phyloP scores from a whole-genome alignment of 2,329 filamentous ascomycete genomes.

The Claviceps pusilla region DNA sequence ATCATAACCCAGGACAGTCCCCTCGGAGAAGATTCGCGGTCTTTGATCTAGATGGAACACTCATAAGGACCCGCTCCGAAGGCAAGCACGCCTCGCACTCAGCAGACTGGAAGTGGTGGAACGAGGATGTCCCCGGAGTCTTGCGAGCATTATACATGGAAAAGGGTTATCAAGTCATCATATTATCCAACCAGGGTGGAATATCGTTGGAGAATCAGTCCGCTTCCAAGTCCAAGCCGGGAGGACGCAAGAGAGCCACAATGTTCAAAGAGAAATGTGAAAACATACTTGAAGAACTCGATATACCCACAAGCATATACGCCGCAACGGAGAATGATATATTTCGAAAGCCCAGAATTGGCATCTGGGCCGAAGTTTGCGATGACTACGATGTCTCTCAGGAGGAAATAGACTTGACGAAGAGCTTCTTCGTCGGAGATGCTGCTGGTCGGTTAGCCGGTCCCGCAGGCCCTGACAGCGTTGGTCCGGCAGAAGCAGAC shows the following conservation, averaged over 20 bases:
- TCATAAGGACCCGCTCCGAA: constrained; percentile 67
- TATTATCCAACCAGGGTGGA: constrained; percentile 82
- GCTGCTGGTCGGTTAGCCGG: constrained; percentile 48
- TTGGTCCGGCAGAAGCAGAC: constrained; percentile 30
- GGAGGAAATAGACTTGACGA: constrained; percentile 47
- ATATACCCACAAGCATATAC: constrained; percentile 67
- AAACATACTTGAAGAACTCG: constrained; percentile 53
- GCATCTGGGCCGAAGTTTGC: constrained; percentile 65
- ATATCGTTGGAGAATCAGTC: constrained; percentile 64
- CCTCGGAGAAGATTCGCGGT: constrained; percentile 48
- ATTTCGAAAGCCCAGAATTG: constrained; percentile 72
- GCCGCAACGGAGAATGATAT: constrained; percentile 71
- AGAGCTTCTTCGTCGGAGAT: constrained; percentile 81
- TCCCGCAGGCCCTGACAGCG: constrained; percentile 10
- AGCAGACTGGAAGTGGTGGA: constrained; percentile 92
- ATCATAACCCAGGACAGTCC: constrained; percentile 12
- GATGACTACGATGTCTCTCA: constrained; percentile 44
- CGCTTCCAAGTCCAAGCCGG: constrained; percentile 47
- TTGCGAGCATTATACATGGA: constrained; percentile 50
- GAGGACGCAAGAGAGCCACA: constrained; percentile 44
- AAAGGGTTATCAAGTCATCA: constrained; percentile 59
- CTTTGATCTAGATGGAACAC: constrained; percentile 73
- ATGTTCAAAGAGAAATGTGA: constrained; percentile 75
- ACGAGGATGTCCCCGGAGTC: constrained; percentile 49
- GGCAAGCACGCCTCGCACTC: constrained; percentile 59